phyloP scores from a whole-genome alignment of 305 asterid genomes.

The Fraxinus sp. region DNA sequence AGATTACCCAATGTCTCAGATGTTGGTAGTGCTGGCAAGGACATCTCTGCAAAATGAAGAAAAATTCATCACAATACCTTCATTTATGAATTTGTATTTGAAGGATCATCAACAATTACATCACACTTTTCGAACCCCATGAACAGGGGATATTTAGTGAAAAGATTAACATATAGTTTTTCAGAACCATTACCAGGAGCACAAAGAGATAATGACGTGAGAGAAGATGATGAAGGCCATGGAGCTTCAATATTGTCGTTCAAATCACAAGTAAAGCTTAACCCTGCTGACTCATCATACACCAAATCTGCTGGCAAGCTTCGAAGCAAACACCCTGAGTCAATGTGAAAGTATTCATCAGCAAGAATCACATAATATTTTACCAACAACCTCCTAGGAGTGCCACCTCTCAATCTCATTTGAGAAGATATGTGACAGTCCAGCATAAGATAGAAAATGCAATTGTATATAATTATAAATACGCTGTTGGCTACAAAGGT shows the following conservation, averaged over 20 bases:
- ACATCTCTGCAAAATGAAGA: constrained; percentile 72
- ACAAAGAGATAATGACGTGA: constrained; percentile 82
- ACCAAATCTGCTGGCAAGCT: constrained; percentile 88
- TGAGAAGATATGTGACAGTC: not conserved
- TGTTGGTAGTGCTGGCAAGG: constrained; percentile 92
- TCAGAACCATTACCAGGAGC: constrained; percentile 74
- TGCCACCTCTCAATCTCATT: not conserved
- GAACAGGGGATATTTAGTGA: not conserved
- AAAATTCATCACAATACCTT: constrained; percentile 19
- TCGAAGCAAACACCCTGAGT: constrained; percentile 80
- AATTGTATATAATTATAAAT: not conserved
- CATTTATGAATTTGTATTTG: not conserved
- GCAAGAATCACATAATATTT: not conserved
- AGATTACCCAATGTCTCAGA: constrained; percentile 52
- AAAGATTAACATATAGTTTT: not conserved
- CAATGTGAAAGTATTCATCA: constrained; percentile 15
- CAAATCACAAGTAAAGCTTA: constrained; percentile 85
- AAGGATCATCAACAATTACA: not conserved
- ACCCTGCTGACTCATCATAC: constrained; percentile 75
- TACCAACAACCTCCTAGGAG: not conserved
- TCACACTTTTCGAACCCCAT: not conserved
- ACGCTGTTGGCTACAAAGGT: not conserved
- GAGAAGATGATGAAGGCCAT: constrained; percentile 89
- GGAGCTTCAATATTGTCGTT: constrained; percentile 93
- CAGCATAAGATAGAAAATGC: not conserved